These are phyloP conservation scores for Mimosa bimucronata DNA, from an alignment of 306 rosid species.

Conservation along the genomic window DNA sequence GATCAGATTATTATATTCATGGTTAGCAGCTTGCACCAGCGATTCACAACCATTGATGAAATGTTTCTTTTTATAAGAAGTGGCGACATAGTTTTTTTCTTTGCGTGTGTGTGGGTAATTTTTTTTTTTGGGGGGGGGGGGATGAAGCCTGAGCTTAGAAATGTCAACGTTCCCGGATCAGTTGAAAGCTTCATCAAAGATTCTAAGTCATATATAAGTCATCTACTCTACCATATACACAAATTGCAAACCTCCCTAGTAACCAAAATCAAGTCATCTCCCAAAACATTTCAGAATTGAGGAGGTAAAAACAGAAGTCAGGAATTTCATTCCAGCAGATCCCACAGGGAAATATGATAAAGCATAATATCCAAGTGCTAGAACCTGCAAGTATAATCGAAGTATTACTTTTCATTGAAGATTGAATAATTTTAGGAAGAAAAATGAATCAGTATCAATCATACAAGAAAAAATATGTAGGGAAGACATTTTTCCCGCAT, in stretches of 20 bases:
- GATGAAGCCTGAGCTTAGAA: too few relatives aligned
- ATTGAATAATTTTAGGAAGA: background rate
- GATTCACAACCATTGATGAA: background rate
- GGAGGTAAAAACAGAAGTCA: conserved; percentile 78
- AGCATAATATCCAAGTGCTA: conserved; percentile 89
- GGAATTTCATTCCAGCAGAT: conserved; percentile 90
- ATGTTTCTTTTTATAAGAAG: background rate
- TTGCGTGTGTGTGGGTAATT: too few relatives aligned
- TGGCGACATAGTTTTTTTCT: background rate
- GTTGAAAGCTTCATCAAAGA: conserved; percentile 46
- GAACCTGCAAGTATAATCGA: conserved; percentile 66
- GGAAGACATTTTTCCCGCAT: conserved; percentile 15
- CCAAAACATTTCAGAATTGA: conserved; percentile 87
- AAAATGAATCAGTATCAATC: background rate
- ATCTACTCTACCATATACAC: conserved; percentile 33
- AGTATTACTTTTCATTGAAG: conserved; percentile 30
- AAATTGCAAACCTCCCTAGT: conserved; percentile 32
- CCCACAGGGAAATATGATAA: conserved; percentile 98
- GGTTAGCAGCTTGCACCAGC: conserved; percentile 28
- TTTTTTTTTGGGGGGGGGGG: too few relatives aligned
- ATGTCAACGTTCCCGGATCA: too few relatives aligned
- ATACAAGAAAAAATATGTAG: background rate
- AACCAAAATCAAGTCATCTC: conserved; percentile 64
- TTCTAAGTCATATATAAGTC: conserved; percentile 52
- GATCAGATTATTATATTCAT: conserved; percentile 26